Base-by-base conservation (phyloP, 2,329 filamentous ascomycete species). In the Ophiostoma angusticollis region DNA sequence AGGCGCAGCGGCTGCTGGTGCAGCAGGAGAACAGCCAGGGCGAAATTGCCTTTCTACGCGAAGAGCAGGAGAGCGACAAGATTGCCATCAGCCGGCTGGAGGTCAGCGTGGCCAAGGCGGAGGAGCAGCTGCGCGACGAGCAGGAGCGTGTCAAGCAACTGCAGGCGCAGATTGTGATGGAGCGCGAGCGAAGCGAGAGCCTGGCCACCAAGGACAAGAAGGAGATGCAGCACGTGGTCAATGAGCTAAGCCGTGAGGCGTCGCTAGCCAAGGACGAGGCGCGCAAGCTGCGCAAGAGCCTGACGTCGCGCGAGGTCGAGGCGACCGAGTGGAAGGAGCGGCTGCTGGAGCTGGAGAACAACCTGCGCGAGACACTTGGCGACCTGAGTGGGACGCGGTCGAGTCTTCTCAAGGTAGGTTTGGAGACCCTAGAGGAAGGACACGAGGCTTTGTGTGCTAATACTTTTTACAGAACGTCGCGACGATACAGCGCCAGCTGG, bases 21-120 rank as follows among this genome's bases (percentile, higher is more conserved):
- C 87, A 96, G 54, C 80, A 89, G 47, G 91, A 98, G 59, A 93
- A 84, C 5, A 80, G 82, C 41, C 89, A 95, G 51, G 80, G 80
- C 43, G 91, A 98, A 58, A 93, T 96, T 59, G 79, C 84, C 1
- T 98, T 98, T 69, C 60, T 98, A 36, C 79, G 91, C 2, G 91
- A 98, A 55, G 91, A 98, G 63, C 91, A 98, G 58, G 91, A 98
- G 59, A 76, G 74, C 14, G 91, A 98, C 65, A 98, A 98, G 69
- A 93, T 98, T 56, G 87, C 86, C 60, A 96, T 98, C 52, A 85
- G 89, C 27, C 86, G 96, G 53, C 68, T 96, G 7, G 87, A 96
- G 54, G 83, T 84, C 8, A 77, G 80, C 12, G 63, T 95, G 27
- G 82, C 84, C 50, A 80, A 76, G 41, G 72, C 78, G n/a, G 82